A percentile compares a stretch with the other conserved stretches of the same genome.
Conservation (phyloP, 805 yeast genomes). For the Pichia scutulata region DNA sequence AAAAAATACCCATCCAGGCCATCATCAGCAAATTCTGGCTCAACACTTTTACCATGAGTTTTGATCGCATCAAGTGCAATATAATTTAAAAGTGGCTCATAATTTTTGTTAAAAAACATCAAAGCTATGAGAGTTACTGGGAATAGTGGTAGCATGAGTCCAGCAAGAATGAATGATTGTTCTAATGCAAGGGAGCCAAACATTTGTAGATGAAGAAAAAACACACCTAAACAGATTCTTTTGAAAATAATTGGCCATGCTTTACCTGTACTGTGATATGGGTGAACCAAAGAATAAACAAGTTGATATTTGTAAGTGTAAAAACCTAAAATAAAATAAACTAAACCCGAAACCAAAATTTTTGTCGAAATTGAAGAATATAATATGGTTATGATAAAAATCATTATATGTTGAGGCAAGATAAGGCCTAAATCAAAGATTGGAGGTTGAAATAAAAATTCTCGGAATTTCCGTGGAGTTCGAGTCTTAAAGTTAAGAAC, state of each 20-base stretch:
- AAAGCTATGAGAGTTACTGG: conserved; percentile 37
- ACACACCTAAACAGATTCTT: conserved; percentile 45
- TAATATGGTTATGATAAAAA: conserved; percentile 49
- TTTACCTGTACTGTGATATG: conserved; percentile 59
- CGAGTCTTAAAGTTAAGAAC: conserved; percentile 29
- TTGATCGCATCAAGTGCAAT: conserved; percentile 55
- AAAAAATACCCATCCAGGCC: conserved; percentile 13
- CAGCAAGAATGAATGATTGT: conserved; percentile 44
- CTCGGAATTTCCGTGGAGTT: conserved; percentile 46
- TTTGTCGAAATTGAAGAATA: conserved; percentile 57
- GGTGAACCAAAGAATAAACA: conserved; percentile 53
- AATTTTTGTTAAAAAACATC: conserved; percentile 46
- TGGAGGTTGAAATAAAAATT: conserved; percentile 48
- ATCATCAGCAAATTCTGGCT: conserved; percentile 15
- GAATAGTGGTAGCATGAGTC: conserved; percentile 41
- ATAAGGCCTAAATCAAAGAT: conserved; percentile 54
- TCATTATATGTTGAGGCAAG: conserved; percentile 53
- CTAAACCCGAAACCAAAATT: conserved; percentile 50
- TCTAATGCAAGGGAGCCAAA: conserved; percentile 56
- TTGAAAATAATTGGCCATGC: conserved; percentile 60
- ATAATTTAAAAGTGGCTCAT: conserved; percentile 45
- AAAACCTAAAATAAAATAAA: conserved; percentile 48
- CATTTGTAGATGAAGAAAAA: conserved; percentile 55
- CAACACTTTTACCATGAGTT: conserved; percentile 28
- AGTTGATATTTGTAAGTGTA: conserved; percentile 57